Evolutionary conservation across 2,329 filamentous ascomycete genomes (phyloP).

Genomic region (Fonsecaea pedrosoi): DNA sequence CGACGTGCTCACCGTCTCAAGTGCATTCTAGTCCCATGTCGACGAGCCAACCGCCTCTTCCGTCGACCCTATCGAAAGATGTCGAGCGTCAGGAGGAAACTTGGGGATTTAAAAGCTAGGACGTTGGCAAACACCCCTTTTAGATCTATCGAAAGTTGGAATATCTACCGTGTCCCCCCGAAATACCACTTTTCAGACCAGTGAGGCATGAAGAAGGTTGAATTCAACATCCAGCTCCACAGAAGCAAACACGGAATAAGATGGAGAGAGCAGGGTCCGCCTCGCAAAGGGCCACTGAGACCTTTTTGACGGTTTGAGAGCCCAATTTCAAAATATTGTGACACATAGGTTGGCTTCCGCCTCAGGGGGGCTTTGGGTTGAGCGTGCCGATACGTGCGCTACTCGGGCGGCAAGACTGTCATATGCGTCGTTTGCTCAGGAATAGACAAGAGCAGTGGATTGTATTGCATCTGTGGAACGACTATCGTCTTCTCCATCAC

Average conservation of each 20-base stretch:
- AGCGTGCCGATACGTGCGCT: neutral
- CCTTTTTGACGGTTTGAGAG: neutral
- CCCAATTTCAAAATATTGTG: conserved; percentile 4
- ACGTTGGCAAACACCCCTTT: neutral
- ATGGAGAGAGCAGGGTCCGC: neutral
- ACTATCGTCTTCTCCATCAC: conserved; percentile 21
- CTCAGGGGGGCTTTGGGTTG: conserved; percentile 4
- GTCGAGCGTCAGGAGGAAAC: neutral
- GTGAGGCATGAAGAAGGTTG: conserved; percentile 1
- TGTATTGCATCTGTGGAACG: conserved; percentile 11
- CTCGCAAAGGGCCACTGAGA: neutral
- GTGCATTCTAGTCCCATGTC: conserved; percentile 3
- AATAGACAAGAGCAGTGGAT: neutral
- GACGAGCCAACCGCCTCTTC: neutral
- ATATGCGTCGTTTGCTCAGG: neutral
- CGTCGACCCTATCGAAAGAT: neutral
- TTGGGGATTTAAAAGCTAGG: neutral
- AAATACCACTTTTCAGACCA: neutral
- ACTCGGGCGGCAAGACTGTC: conserved; percentile 1
- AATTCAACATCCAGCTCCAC: neutral
- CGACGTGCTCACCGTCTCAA: conserved; percentile 22
- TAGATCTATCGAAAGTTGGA: neutral
- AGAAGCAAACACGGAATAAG: neutral
- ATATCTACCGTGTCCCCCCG: neutral
- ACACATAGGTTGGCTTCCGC: neutral